Evolutionary conservation across 2,329 filamentous ascomycete genomes (phyloP).

Genomic region (Acrocalymma vagum): DNA sequence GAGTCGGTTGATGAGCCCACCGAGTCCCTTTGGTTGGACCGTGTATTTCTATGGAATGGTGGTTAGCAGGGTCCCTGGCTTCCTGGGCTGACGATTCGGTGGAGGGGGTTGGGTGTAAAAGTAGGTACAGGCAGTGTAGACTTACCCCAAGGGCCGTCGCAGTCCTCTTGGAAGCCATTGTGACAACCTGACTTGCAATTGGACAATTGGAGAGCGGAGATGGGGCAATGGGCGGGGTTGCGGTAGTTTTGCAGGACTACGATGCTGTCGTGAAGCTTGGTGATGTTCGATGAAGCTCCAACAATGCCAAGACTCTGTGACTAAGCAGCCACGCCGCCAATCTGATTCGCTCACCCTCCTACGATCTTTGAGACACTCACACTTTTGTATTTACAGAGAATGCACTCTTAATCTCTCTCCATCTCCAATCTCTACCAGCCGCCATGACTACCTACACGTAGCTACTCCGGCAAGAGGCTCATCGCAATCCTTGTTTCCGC

Average conservation of each 20-base stretch:
- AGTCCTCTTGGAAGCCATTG: constrained; percentile 43
- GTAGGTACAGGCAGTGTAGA: constrained; percentile 7
- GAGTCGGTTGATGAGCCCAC: constrained; percentile 80
- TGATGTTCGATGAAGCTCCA: constrained; percentile 35
- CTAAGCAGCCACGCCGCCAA: too few species aligned
- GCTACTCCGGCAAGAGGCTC: too few species aligned
- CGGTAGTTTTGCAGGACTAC: constrained; percentile 22
- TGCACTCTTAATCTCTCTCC: too few species aligned
- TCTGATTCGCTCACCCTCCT: too few species aligned
- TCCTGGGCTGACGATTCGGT: constrained; percentile 1
- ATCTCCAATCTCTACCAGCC: too few species aligned
- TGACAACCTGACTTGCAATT: constrained; percentile 22
- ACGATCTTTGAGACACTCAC: too few species aligned
- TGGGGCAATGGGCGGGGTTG: constrained; percentile 31
- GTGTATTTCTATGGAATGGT: constrained; percentile 82
- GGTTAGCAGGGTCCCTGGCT: constrained; percentile 19
- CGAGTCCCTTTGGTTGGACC: constrained; percentile 86
- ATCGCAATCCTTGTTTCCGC: too few species aligned
- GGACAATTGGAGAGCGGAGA: constrained; percentile 23
- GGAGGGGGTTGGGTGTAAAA: constrained; percentile 15
- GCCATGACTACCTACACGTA: too few species aligned
- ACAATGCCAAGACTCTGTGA: constrained; percentile 32
- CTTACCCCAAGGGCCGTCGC: constrained; percentile 41
- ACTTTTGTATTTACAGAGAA: too few species aligned
- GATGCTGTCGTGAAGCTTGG: constrained; percentile 28